A percentile compares a stretch with the other conserved stretches of the same genome.
phyloP scores from a whole-genome alignment of 768 basidiomycete genomes.

The Kwoniella botswanensis region DNA sequence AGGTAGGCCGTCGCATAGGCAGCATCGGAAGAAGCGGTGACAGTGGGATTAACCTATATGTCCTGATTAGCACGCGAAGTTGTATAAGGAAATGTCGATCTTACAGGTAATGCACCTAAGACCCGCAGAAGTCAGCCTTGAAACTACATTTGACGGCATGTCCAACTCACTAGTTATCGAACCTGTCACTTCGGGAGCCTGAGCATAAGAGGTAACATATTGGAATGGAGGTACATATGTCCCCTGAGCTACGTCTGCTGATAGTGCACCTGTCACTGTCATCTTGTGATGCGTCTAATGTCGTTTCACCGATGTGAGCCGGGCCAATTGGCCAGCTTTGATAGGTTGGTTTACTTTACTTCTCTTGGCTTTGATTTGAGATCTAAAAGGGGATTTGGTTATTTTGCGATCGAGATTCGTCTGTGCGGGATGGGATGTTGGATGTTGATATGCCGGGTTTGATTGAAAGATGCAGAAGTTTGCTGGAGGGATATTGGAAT shows the following conservation, averaged over 20 bases:
- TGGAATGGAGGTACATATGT: conserved; percentile 53
- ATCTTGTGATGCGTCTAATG: conserved; percentile 15
- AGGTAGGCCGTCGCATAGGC: conserved; percentile 56
- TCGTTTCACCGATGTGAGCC: neutral
- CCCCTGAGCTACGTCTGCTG: conserved; percentile 41
- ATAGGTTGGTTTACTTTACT: neutral
- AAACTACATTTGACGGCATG: neutral
- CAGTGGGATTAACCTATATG: conserved; percentile 48
- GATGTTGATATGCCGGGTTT: neutral
- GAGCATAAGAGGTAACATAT: conserved; percentile 41
- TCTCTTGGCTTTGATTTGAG: neutral
- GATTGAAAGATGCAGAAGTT: neutral
- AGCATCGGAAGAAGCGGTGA: conserved; percentile 47
- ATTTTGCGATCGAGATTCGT: neutral
- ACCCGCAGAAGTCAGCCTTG: neutral
- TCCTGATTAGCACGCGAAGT: neutral
- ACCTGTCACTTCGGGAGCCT: conserved; percentile 41
- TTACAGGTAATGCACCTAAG: conserved; percentile 35
- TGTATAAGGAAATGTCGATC: neutral
- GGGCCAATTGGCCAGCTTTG: neutral
- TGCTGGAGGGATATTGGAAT: neutral
- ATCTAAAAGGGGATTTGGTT: neutral
- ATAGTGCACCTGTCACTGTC: conserved; percentile 47
- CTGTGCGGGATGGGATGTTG: neutral
- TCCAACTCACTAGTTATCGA: conserved; percentile 41